Base-by-base conservation (phyloP, 768 basidiomycete genomes). In the Phlebiopsis gigantea region DNA sequence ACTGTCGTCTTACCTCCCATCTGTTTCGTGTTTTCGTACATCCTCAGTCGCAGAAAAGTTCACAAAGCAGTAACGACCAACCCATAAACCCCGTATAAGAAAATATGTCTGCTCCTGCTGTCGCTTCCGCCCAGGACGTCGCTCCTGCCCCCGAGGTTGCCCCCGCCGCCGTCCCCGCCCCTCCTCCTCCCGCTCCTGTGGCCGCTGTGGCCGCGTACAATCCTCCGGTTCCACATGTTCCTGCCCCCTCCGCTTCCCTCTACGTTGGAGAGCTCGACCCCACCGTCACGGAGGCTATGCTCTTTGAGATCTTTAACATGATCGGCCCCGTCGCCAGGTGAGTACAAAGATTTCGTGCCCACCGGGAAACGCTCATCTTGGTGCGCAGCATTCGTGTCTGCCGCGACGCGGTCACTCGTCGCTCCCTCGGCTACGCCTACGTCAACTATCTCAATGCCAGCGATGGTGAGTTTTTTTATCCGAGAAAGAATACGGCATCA, bases 251-350 rank as follows among this genome's bases (percentile, higher is more conserved):
- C 53, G 91, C 91, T 22, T 97, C 94, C 57, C 90, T 99, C 66
- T 99, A 99, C 76, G 97, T 99, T 61, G 97, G 97, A 58, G 97
- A 99, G 77, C 88, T 99, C 63, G 97, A 98, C 75, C 87, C 91
- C 66, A 89, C 91, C 62, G 97, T 99, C 75, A 92, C 95, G 34
- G 97, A 99, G 80, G 96, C 97, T 57, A 98, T 98, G 93, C 84
- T 99, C 54, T 99, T 98, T 71, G 97, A 99, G 79, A 98, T 99
- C 72, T 99, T 99, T 81, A 97, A 97, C 73, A 96, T 98, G 92
- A 93, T 98, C 74, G 97, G 97, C 52, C 97, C 96, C 48, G 97
- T 99, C 62, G 94, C 94, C 45, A 95, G 93, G 93, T 92, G 62
- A 61, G 86, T 50, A 34, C 25, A 7, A 15, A 49, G 22, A 41